Conservation (phyloP, 495 filamentous ascomycete species). For the Xylaria curta region DNA sequence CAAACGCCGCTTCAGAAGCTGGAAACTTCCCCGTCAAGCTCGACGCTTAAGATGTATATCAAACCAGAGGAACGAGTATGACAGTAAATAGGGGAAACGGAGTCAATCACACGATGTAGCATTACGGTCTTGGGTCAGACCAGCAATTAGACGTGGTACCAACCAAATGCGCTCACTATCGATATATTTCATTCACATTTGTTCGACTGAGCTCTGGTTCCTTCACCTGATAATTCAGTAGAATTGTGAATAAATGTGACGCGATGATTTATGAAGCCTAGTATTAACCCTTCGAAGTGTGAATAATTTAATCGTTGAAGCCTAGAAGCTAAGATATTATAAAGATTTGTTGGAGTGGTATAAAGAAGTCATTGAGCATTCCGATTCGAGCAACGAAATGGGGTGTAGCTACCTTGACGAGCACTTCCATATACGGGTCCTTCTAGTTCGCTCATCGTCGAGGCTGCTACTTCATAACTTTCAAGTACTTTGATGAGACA, state of each 20-base stretch:
- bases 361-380: neutral
- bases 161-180: conserved; percentile 12
- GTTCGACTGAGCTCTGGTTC: neutral
- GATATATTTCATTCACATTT: conserved; percentile 3
- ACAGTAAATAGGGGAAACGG: conserved; percentile 13
- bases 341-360: neutral
- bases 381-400: neutral
- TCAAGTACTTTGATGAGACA: too few species aligned
- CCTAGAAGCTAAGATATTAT: neutral
- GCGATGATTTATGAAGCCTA: neutral
- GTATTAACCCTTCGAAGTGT: neutral
- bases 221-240: neutral
- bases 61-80: conserved; percentile 22
- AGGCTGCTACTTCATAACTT: neutral
- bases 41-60: conserved; percentile 52
- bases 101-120: conserved; percentile 32
- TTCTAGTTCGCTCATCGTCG: neutral
- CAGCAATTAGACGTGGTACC: conserved; percentile 29
- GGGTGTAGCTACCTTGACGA: neutral
- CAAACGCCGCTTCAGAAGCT: conserved; percentile 63
- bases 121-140: conserved; percentile 33
- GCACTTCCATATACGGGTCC: neutral
- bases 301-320: neutral
- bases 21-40: conserved; percentile 86
- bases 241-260: neutral